Conservation (phyloP, 306 rosid genomes). For the peach (Prunus persica) region Prunus_persica_NCBIv2 NC_034009.1:44338501-44339000, state of each 20-base stretch:
- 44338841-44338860: neutral
- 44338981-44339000: constrained; percentile 89
- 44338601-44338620: neutral
- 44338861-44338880: constrained; percentile 64
- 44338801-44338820: constrained; percentile 28
- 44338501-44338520: neutral
- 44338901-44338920: neutral
- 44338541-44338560: neutral
- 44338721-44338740: neutral
- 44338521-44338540: neutral
- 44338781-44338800: constrained; percentile 30
- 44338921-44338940: neutral
- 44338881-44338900: constrained; percentile 43
- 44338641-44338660: neutral
- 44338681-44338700: constrained; percentile 6
- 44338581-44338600: no score
- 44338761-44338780: constrained; percentile 27
- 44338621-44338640: neutral
- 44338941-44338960: neutral
- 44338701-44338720: neutral
- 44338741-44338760: constrained; percentile 18
- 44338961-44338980: constrained; percentile 87
- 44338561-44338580: neutral
- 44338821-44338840: neutral
- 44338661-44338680: neutral